These are phyloP conservation scores for Penicillium digitatum DNA, from an alignment of 2,329 filamentous ascomycete species.

Conservation along the genomic window DNA sequence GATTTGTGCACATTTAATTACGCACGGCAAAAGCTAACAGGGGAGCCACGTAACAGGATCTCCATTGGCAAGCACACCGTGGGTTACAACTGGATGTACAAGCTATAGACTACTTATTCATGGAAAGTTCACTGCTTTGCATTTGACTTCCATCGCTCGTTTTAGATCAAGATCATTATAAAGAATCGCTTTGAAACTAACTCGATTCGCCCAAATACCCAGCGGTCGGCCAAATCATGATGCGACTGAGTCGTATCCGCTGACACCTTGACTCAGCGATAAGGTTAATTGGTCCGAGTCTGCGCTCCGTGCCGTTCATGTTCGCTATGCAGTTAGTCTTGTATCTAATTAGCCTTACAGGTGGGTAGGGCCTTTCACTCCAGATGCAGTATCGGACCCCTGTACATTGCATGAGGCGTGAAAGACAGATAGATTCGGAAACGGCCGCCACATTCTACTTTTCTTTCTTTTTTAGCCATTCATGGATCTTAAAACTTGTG, in stretches of 20 bases:
- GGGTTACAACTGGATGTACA: not conserved
- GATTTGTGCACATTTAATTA: not conserved
- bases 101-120: not conserved
- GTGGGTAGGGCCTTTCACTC: not conserved
- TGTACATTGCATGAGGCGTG: not conserved
- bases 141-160: not conserved
- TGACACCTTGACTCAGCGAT: constrained; percentile 15
- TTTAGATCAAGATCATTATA: not conserved
- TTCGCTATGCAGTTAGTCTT: constrained; percentile 11
- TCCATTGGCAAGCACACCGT: not conserved
- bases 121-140: not conserved
- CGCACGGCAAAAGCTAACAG: not conserved
- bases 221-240: not conserved
- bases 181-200: not conserved
- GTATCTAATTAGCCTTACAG: constrained; percentile 14
- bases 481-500: not conserved
- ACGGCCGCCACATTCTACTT: not conserved
- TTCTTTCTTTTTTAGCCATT: not conserved
- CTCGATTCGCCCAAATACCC: not conserved
- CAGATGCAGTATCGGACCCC: not conserved
- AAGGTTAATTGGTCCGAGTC: constrained; percentile 13
- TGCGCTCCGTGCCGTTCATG: constrained; percentile 9
- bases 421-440: not conserved
- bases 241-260: constrained; percentile 2
- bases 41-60: constrained; percentile 5